Evolutionary conservation across 1,284 basidiomycete species (phyloP).

Genomic region (Exsudoporus floridanus): DNA sequence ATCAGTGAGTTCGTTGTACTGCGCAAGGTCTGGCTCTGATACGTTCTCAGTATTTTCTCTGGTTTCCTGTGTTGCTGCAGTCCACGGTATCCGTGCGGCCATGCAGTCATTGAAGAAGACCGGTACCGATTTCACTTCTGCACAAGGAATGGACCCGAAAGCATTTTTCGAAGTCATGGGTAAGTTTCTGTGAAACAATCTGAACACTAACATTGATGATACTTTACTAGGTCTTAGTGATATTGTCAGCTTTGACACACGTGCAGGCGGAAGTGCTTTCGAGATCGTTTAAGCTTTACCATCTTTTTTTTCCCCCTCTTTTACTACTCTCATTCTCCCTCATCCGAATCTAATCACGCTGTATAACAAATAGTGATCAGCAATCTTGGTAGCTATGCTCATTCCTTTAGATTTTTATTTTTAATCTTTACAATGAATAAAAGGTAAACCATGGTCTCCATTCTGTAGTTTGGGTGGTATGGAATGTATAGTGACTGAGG

Average conservation of each 20-base stretch:
- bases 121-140: constrained; percentile 66
- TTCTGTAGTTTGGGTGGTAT: constrained; percentile 1
- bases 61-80: constrained; percentile 70
- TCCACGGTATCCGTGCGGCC: constrained; percentile 68
- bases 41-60: constrained; percentile 56
- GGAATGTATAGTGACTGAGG: neutral
- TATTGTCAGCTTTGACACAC: constrained; percentile 55
- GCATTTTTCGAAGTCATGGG: constrained; percentile 76
- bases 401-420: constrained; percentile 28
- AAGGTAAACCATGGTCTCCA: constrained; percentile 7
- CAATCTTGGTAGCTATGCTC: constrained; percentile 18
- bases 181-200: constrained; percentile 18
- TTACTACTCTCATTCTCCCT: neutral
- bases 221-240: constrained; percentile 49
- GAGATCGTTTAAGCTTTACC: constrained; percentile 41
- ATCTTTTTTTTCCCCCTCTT: neutral
- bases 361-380: constrained; percentile 24
- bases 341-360: constrained; percentile 8
- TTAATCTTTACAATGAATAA: constrained; percentile 22
- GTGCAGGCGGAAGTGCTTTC: constrained; percentile 61
- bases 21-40: neutral
- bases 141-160: constrained; percentile 75
- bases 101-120: constrained; percentile 75
- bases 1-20: constrained; percentile 52
- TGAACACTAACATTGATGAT: neutral